Evolutionary conservation across 1,284 basidiomycete species (phyloP).

Genomic region (Microbotryum intermedium): DNA sequence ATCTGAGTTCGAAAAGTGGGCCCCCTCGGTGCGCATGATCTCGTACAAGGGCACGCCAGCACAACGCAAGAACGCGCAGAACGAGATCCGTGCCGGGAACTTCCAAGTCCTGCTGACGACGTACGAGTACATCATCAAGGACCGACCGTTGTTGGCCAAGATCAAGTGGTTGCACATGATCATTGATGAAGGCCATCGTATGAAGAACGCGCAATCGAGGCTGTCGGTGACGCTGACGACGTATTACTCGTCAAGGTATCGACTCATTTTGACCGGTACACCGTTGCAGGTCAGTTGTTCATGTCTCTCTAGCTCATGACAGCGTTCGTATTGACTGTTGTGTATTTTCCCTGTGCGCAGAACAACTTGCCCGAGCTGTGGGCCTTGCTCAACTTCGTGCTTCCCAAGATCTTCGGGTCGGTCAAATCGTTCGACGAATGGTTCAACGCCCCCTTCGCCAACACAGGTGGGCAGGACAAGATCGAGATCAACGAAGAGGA

Average conservation of each 20-base stretch:
- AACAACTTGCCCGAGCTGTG: constrained; percentile 98
- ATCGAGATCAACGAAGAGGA: constrained; percentile 99
- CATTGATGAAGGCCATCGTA: constrained; percentile 98
- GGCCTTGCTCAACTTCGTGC: constrained; percentile 95
- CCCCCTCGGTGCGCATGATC: constrained; percentile 72
- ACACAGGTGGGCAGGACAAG: constrained; percentile 90
- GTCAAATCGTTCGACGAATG: constrained; percentile 99
- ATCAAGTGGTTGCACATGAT: constrained; percentile 99
- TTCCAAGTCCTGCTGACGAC: constrained; percentile 97
- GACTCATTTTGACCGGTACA: constrained; percentile 94
- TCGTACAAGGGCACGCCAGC: constrained; percentile 90
- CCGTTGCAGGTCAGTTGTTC: constrained; percentile 60
- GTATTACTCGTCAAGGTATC: constrained; percentile 86
- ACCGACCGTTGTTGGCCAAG: constrained; percentile 78
- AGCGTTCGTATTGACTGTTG: neutral
- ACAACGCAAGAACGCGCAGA: constrained; percentile 64
- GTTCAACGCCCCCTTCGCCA: constrained; percentile 99
- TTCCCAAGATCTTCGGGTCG: constrained; percentile 98
- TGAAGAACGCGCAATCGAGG: constrained; percentile 99
- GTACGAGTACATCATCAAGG: constrained; percentile 99
- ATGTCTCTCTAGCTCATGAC: neutral
- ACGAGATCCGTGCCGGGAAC: constrained; percentile 63
- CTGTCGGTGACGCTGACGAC: constrained; percentile 85
- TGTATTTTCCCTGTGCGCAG: constrained; percentile 25
- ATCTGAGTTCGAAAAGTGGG: constrained; percentile 95